Base-by-base conservation (phyloP, 2,329 filamentous ascomycete genomes). In the Hortaea sp. region DNA sequence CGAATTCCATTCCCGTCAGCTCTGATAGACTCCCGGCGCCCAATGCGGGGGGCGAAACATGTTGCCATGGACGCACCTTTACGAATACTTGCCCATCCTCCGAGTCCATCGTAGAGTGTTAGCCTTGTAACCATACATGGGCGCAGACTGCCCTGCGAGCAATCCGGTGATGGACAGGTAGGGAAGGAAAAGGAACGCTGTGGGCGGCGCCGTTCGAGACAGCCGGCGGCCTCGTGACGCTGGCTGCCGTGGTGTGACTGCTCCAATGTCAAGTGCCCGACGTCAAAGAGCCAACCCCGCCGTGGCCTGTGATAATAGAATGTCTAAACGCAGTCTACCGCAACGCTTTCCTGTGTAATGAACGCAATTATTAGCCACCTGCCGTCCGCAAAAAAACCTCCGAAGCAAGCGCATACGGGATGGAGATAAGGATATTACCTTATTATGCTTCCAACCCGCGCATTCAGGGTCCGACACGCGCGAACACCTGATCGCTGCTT, bases 11-110 rank as follows among this genome's bases (percentile, higher is more conserved):
- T 39, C 37, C 10, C 20, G 37, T 13, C 37, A n/a, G 37, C 37
- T 39, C 7, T 35, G 20, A n/a, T 13, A 39, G 37, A 27, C 7
- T n/a, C 10, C 20, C 10, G 7, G 37, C 13, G 20, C 12, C 6
- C 7, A 27, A 30, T 27, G n/a, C 6, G 20, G 20, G 20, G 20
- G 20, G 20, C n/a, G 20, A 20, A 20, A 20, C 20, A 20, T 20
- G 20, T 20, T 20, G 2, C 20, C 20, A 20, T 20, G 20, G 20
- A 52, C 71, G 52, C 75, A 86, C 85, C 81, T 89, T 92, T 70
- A 92, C 81, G 71, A 92, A 94, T 69, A 85, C 71, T 74, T 87
- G 81, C 67, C 86, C 86, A 81, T 92, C 85, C 82, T 90, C 85
- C 68, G 84, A 87, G 73, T 87, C 82, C 84, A 88, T 92, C 59